Evolutionary conservation across 2,329 filamentous ascomycete species (phyloP).

Genomic region (Trichoderma endophyticum): DNA sequence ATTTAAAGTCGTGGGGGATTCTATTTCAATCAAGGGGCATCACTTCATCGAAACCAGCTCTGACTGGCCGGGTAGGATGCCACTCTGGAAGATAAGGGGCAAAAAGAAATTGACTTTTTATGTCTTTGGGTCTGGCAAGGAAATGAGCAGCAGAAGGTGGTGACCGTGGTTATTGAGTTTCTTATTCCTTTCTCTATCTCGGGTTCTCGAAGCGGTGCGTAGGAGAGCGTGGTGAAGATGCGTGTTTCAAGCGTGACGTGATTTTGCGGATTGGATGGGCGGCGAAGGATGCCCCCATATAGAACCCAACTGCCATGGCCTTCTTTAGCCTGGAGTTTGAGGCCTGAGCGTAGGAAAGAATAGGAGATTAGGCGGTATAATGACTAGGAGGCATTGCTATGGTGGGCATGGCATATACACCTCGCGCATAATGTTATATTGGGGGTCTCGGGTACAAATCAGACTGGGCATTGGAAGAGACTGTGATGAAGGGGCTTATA

Average conservation of each 20-base stretch:
- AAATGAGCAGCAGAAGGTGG: background rate
- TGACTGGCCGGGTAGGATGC: background rate
- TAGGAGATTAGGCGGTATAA: background rate
- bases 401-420: background rate
- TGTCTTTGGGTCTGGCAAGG: conserved; percentile 3
- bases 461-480: background rate
- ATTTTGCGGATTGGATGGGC: background rate
- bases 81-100: background rate
- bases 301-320: background rate
- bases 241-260: conserved; percentile 1
- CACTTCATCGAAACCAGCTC: background rate
- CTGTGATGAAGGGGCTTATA: background rate
- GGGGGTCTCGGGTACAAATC: background rate
- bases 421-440: background rate
- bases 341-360: background rate
- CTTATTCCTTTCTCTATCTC: background rate
- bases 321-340: background rate
- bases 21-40: background rate
- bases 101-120: background rate
- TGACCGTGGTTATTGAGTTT: conserved; percentile 7
- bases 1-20: background rate
- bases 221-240: conserved; percentile 2
- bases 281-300: background rate
- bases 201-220: conserved; percentile 5
- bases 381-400: background rate